Evolutionary conservation across 2,329 filamentous ascomycete genomes (phyloP), one percentile per base, ranked within the genome.

Genomic region (Neobulgaria alba): DNA sequence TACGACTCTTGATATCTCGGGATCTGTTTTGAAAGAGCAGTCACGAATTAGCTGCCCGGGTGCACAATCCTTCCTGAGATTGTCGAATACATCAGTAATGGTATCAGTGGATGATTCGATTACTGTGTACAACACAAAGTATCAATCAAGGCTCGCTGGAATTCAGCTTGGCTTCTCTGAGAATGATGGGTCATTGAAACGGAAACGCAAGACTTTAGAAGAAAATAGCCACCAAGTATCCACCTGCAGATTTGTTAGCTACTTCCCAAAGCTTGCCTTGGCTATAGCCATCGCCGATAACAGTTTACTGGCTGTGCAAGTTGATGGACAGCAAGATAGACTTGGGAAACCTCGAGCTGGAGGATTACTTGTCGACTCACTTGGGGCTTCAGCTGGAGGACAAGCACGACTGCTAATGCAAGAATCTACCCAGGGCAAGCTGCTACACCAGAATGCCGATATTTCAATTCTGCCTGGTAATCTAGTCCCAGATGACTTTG

Each of bases 321-420:
- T 82, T n/a, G 76, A 82, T 54, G 71, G 73, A 2, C 77, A 76
- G 1, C 71, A 70, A 52, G 65, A 63, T 33, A 67, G 73, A n/a
- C 67, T 67, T 43, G 72, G 68, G 47, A 72, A 75, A 60, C 67
- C 72, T 29, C 72, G 72, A 29, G 64, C 67, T 1, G 71, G 76
- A 38, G 79, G 81, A 7, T 66, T 85, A 5, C 64, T 89, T 18
- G 81, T 85, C 23, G 82, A 89, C 56, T 82, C 83, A 0, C 75
- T 89, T 39, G 81, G 82, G 2, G 79, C 79, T 45, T 82, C 81
- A 2, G 64, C 74, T 4, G 54, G 39, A n/a, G 43, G 67, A 1
- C 60, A 48, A 50, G 63, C 29, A 49, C 59, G 53, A 17, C 36
- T 50, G 10, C 36, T n/a, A 5, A 19, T 37, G 29, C 39, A 7